These are phyloP conservation scores for Daldinia childiae DNA, from an alignment of 495 filamentous ascomycete species.

Conservation along the genomic window DNA sequence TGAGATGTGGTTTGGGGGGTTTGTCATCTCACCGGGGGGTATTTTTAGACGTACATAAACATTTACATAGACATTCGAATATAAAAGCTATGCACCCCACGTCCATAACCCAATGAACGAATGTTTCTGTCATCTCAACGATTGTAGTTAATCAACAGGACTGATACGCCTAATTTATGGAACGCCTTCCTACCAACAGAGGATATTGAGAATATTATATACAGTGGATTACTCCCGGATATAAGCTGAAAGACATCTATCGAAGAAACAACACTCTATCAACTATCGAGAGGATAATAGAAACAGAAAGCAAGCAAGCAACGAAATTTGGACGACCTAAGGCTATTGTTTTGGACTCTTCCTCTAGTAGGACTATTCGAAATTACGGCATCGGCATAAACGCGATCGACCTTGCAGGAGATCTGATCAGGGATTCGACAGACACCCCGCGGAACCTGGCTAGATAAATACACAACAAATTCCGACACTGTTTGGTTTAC, in stretches of 20 bases:
- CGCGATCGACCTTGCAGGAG: conserved; percentile 29
- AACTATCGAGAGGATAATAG: neutral
- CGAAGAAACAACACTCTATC: neutral
- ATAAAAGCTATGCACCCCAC: conserved; percentile 43
- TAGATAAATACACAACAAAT: conserved; percentile 4
- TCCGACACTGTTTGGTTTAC: conserved; percentile 12
- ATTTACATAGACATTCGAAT: conserved; percentile 35
- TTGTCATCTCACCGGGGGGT: conserved; percentile 25
- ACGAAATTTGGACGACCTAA: neutral
- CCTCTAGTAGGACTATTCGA: conserved; percentile 8
- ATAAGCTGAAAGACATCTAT: conserved; percentile 9
- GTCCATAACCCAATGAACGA: conserved; percentile 33
- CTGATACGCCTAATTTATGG: conserved; percentile 16
- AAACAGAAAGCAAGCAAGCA: neutral
- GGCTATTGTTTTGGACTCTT: neutral
- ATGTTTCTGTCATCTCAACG: conserved; percentile 23
- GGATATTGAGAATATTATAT: conserved; percentile 4
- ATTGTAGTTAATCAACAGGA: conserved; percentile 24
- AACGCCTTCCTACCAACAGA: neutral
- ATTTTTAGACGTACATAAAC: conserved; percentile 40
- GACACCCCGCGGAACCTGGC: conserved; percentile 11
- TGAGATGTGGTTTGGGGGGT: conserved; percentile 20
- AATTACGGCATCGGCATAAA: conserved; percentile 15
- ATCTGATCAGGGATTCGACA: conserved; percentile 38
- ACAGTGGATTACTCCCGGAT: neutral